Evolutionary conservation across 2,329 filamentous ascomycete species (phyloP).

Genomic region (Hypoxylon sp.): DNA sequence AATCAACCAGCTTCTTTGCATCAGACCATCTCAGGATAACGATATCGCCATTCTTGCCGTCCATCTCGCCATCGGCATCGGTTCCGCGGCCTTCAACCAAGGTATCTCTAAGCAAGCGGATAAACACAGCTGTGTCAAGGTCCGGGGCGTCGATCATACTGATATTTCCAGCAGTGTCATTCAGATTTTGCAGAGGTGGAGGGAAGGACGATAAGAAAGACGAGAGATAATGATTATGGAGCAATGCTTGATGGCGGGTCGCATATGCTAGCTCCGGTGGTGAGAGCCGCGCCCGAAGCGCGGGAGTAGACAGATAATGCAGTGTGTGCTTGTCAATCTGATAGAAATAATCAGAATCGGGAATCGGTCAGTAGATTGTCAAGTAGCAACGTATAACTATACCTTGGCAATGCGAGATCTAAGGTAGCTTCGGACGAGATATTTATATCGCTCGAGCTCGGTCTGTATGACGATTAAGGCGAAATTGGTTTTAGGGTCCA

Average conservation of each 20-base stretch:
- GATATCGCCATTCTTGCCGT: conserved; percentile 73
- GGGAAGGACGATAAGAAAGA: conserved; percentile 91
- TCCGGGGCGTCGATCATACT: conserved; percentile 95
- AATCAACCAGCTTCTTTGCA: conserved; percentile 72
- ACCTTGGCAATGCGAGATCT: conserved; percentile 91
- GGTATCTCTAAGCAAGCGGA: conserved; percentile 76
- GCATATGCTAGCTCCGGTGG: conserved; percentile 85
- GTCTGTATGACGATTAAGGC: conserved; percentile 95
- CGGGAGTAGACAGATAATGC: conserved; percentile 75
- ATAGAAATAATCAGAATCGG: conserved; percentile 10
- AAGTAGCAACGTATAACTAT: conserved; percentile 50
- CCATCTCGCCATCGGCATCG: conserved; percentile 72
- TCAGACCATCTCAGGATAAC: conserved; percentile 82
- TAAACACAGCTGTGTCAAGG: conserved; percentile 85
- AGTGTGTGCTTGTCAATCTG: conserved; percentile 84
- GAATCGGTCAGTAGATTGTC: background rate
- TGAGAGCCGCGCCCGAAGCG: conserved; percentile 76
- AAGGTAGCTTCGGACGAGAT: conserved; percentile 85
- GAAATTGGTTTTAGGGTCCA: conserved; percentile 94
- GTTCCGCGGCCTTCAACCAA: conserved; percentile 73
- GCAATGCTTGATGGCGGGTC: conserved; percentile 84
- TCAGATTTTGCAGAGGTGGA: conserved; percentile 81
- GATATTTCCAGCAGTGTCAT: conserved; percentile 90
- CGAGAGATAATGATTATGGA: conserved; percentile 86
- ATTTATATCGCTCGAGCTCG: conserved; percentile 94